Conservation (phyloP, 257 asterid genomes). For the Solanum clarkiae region DNA sequence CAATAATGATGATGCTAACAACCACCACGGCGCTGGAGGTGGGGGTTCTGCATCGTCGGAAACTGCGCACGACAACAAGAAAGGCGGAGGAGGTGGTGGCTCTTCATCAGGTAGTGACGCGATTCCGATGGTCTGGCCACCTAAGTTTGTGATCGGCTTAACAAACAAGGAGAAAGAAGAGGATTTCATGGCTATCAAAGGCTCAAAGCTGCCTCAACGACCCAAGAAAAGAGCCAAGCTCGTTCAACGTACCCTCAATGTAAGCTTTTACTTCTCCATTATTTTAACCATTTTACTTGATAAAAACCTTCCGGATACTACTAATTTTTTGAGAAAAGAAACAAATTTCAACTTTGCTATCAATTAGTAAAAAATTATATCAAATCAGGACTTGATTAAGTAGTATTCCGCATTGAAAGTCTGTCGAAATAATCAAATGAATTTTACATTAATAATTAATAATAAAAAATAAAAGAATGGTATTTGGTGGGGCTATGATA, state of each 20-base stretch:
- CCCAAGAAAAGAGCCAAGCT: constrained; percentile 86
- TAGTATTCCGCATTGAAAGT: background rate
- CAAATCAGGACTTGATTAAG: background rate
- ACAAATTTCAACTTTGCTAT: no score
- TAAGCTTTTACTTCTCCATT: constrained; percentile 22
- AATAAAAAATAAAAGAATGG: background rate
- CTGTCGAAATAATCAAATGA: background rate
- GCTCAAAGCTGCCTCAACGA: constrained; percentile 89
- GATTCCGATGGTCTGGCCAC: constrained; percentile 57
- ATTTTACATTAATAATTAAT: background rate
- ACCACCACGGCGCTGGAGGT: constrained; percentile 13
- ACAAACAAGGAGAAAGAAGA: constrained; percentile 94
- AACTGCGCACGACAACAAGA: constrained; percentile 43
- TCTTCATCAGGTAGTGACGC: constrained; percentile 61
- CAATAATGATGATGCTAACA: background rate
- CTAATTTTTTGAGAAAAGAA: no score
- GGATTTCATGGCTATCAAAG: constrained; percentile 81
- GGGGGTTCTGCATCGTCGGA: constrained; percentile 78
- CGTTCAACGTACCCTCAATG: constrained; percentile 83
- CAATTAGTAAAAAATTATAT: background rate
- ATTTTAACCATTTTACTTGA: background rate
- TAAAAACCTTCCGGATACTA: background rate
- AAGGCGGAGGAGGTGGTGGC: constrained; percentile 18
- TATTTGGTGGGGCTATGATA: background rate
- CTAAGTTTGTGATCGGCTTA: constrained; percentile 70